Conservation (phyloP, 1,284 basidiomycete genomes). For the Cutaneotrichosporon sp. region DNA sequence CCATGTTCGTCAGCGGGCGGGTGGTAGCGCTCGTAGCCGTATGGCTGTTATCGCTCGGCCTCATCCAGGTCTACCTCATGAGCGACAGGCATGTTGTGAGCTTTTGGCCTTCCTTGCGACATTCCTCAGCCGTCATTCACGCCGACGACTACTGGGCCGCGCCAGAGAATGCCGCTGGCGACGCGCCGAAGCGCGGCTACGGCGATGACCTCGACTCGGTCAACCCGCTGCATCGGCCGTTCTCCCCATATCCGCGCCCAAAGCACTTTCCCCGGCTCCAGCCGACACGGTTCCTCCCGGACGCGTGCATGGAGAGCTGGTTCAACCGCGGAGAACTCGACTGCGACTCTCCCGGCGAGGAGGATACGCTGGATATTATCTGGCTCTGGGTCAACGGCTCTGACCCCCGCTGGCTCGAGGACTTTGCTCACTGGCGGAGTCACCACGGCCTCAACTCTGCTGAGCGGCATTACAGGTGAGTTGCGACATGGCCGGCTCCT, state of each 20-base stretch:
- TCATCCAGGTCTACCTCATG: too few species aligned
- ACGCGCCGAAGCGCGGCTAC: too few species aligned
- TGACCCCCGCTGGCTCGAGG: constrained; percentile 35
- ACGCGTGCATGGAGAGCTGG: constrained; percentile 40
- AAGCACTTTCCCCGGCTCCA: constrained; percentile 32
- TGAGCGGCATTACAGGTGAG: constrained; percentile 41
- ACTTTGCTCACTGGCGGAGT: constrained; percentile 26
- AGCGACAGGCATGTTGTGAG: too few species aligned
- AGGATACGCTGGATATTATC: constrained; percentile 39
- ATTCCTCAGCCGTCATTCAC: too few species aligned
- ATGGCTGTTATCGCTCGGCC: too few species aligned
- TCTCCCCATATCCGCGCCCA: neutral
- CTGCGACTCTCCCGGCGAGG: constrained; percentile 30
- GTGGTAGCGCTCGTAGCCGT: too few species aligned
- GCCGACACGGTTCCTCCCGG: constrained; percentile 38
- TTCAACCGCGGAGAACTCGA: constrained; percentile 36
- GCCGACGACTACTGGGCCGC: too few species aligned
- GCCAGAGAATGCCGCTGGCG: too few species aligned
- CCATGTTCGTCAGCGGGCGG: too few species aligned
- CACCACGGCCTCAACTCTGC: constrained; percentile 32
- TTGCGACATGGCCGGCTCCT: neutral
- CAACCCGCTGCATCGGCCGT: too few species aligned
- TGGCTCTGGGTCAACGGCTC: constrained; percentile 47
- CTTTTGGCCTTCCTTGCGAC: too few species aligned
- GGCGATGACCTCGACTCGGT: too few species aligned